Base-by-base conservation (phyloP, 768 basidiomycete genomes). In the Pleurotus ostreatus region DNA sequence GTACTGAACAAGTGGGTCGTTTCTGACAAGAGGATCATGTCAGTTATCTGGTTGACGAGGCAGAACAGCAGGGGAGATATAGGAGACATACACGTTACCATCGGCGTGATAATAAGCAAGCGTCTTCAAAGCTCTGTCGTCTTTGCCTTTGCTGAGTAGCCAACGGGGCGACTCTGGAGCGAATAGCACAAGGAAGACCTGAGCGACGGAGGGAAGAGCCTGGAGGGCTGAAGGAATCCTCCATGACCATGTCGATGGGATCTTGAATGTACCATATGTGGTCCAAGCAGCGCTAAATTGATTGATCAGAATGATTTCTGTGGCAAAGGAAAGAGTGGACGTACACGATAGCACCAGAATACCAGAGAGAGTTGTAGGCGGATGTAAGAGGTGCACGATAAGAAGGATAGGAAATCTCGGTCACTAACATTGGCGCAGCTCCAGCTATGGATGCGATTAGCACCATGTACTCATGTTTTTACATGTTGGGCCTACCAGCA, bases 31-130 rank as follows among this genome's bases (percentile, higher is more conserved):
- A n/a, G 20, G n/a, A 44, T 78, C 1, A 44, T n/a, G 13, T 44
- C 41, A 44, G 41, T 30, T 12, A 20, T 51, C 18, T n/a, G 20
- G 15, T 59, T 20, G 49, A 44, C 13, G 9, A 15, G 41, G 41
- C 9, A 44, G 4, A 34, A 34, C 8, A 44, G 41, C 8, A 8
- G 23, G 12, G 20, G 20, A 44, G 26, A 62, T 76, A 60, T 57
- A 81, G 20, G 20, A 44, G 26, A 62, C 76, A 60, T 57, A 81
- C 81, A 70, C 69, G 55, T 94, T 79, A 59, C 89, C 83, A 61
- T 89, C 84, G 37, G 89, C 88, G 63, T 95, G 92, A 68, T 93
- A 92, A 68, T 89, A 86, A 1, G 90, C 89, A 18, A 95, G 76
- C 13, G 78, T 79, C 16, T 74, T 64, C 45, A 88, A 71, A 2